Percentiles rank a stretch among this genome's conserved stretches.
Conservation (phyloP, 257 asterid species). For the Nicotiana paniculata region DNA sequence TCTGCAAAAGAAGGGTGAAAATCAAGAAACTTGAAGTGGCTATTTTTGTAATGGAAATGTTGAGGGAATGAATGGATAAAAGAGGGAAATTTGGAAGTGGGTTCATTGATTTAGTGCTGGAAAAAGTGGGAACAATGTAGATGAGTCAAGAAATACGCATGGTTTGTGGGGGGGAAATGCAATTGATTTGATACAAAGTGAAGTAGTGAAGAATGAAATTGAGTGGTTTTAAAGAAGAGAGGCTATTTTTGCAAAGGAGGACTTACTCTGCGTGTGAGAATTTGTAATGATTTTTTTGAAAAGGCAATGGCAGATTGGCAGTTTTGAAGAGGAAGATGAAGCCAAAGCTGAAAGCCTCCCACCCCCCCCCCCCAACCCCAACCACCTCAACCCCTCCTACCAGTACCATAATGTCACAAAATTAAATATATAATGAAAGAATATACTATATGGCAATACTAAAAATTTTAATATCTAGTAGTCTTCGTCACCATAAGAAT, state of each 20-base stretch:
- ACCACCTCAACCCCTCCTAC: not conserved
- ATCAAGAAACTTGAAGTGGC: not conserved
- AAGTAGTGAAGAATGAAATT: conserved; percentile 8
- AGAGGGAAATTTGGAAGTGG: not conserved
- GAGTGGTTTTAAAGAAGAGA: conserved; percentile 14
- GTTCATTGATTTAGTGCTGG: conserved; percentile 15
- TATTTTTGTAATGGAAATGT: conserved; percentile 1
- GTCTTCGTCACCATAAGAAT: too few species aligned
- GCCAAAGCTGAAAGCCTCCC: not conserved
- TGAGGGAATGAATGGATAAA: not conserved
- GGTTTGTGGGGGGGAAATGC: conserved; percentile 9
- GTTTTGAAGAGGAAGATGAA: conserved; percentile 16
- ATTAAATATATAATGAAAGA: not conserved
- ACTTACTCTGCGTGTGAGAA: conserved; percentile 13
- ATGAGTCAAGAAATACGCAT: conserved; percentile 20
- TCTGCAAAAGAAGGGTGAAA: not conserved
- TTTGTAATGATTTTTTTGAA: conserved; percentile 30
- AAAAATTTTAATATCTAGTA: too few species aligned
- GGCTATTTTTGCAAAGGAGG: not conserved
- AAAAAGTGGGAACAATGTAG: conserved; percentile 28
- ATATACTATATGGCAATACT: too few species aligned
- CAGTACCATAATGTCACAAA: not conserved
- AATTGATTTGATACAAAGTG: not conserved
- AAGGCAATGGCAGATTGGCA: conserved; percentile 20
- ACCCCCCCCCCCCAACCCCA: not conserved